Conservation (phyloP, 2,329 filamentous ascomycete species). For the Colletotrichum incanum region DNA sequence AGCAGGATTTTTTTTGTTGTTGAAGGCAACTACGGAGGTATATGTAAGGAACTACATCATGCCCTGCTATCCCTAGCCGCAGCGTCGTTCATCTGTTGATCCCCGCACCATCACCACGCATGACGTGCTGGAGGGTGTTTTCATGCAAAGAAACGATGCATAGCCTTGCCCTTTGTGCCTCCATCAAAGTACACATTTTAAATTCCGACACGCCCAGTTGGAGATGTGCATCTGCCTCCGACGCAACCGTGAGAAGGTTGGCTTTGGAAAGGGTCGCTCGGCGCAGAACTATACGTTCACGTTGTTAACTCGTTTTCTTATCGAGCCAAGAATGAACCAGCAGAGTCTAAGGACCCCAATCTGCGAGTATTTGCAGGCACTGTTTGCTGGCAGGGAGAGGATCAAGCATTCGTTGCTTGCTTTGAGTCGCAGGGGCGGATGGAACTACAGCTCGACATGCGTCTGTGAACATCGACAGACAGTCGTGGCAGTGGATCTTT, state of each 20-base stretch:
- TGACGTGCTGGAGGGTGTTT: neutral
- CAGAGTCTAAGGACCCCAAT: neutral
- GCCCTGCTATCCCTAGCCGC: neutral
- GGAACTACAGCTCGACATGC: neutral
- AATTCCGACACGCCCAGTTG: neutral
- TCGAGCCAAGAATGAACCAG: neutral
- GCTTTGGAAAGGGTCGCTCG: neutral
- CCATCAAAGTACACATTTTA: neutral
- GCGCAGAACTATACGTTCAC: neutral
- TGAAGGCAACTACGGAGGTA: neutral
- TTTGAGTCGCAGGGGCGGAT: neutral
- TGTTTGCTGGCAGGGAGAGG: neutral
- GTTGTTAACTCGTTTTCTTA: neutral
- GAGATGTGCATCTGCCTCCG: neutral
- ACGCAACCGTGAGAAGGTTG: neutral
- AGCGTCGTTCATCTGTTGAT: constrained; percentile 6
- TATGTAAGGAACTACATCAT: neutral
- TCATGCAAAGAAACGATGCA: neutral
- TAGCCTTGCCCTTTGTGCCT: neutral
- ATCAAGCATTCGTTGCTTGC: neutral
- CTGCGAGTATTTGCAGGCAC: neutral
- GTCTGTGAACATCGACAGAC: constrained; percentile 5
- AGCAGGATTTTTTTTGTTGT: neutral
- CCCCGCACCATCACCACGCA: neutral
- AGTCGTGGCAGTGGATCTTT: neutral